phyloP scores from a whole-genome alignment of 768 basidiomycete genomes.

The Suillus tomentosus region DNA sequence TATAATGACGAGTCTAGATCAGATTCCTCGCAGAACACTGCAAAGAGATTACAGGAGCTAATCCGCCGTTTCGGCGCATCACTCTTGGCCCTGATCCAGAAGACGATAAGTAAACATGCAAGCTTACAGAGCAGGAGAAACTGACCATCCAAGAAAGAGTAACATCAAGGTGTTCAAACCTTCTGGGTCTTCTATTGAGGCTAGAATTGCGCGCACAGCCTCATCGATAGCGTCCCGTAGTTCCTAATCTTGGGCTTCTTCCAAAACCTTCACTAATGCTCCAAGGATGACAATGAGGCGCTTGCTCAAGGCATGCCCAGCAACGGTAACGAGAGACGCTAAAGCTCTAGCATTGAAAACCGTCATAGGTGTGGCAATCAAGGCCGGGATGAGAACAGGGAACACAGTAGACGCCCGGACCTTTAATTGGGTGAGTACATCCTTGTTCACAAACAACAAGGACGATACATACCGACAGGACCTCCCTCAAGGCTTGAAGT shows the following conservation, averaged over 20 bases:
- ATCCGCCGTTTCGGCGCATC: conserved; percentile 70
- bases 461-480: conserved; percentile 74
- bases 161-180: conserved; percentile 91
- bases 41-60: conserved; percentile 77
- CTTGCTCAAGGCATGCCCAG: conserved; percentile 86
- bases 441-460: background rate
- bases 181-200: conserved; percentile 81
- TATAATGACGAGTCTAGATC: conserved; percentile 83
- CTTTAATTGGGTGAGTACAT: conserved; percentile 39
- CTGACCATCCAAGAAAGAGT: conserved; percentile 84
- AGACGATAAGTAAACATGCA: background rate
- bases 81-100: conserved; percentile 71
- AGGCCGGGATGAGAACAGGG: conserved; percentile 93
- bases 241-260: conserved; percentile 71
- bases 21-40: conserved; percentile 81
- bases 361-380: conserved; percentile 89
- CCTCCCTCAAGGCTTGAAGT: conserved; percentile 88
- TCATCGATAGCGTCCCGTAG: conserved; percentile 69
- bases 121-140: conserved; percentile 9
- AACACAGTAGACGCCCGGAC: conserved; percentile 94
- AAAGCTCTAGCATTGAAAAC: conserved; percentile 94
- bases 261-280: conserved; percentile 76
- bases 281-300: conserved; percentile 77
- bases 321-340: conserved; percentile 89
- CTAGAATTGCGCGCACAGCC: conserved; percentile 72